Evolutionary conservation across 257 asterid genomes (phyloP), one percentile per base, ranked within the genome.

Genomic region (Solanum verrucosum): DNA sequence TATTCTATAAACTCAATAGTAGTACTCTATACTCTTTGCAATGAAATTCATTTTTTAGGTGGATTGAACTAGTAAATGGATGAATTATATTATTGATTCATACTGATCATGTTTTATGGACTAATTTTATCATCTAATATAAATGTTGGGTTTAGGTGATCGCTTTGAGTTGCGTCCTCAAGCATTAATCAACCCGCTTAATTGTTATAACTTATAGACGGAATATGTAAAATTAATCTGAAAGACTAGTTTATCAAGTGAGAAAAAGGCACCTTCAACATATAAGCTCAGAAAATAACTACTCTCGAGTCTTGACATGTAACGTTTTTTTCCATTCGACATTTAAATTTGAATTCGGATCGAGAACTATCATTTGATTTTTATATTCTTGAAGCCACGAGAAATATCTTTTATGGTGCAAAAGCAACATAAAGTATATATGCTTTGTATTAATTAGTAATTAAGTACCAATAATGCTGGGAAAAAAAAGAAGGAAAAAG

Each of bases 381-480:
- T 8, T 21, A 21, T 40, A 23, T 40, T 40, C 84, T 3, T 40
- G 7, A n/a, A 40, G 84, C 37, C 84, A 78, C 63, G 37, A 75
- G 56, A 37, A 75, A 12, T 20, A 37, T 75, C 31, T 5, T 12
- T 13, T 25, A 38, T 31, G 84, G n/a, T 52, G 63, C 63, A 79
- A 79, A 79, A 78, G 38, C 65, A 78, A 4, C 84, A 7, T 78
- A 78, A 79, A 79, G 40, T 79, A 79, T 44, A 25, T 46, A 79
- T 79, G 40, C 85, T 44, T 79, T 44, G 1, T 27, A 79, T 44
- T 79, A 42, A 79, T 27, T 79, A 42, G 7, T 79, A 42, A 79
- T 44, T 25, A 8, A 27, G 5, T 20, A 8, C 20, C 40, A 79
- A 79, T 79, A 79, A 79, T 79, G 85, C 40, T 27, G 35, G 0